phyloP scores from a whole-genome alignment of 139 green algal species.

The Chlorella sp. region DNA sequence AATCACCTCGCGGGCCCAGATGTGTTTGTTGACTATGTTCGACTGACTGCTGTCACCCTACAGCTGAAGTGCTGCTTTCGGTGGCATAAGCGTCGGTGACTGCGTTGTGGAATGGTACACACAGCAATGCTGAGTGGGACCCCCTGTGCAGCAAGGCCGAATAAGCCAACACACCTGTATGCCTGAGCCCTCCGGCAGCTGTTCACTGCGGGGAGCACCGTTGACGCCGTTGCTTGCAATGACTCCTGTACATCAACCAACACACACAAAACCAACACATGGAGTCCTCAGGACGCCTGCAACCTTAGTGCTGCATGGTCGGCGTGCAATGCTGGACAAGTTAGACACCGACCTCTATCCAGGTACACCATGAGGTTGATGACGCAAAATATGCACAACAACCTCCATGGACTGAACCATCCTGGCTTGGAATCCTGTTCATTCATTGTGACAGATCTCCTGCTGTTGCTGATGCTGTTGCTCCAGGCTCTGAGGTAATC shows the following conservation, averaged over 20 bases:
- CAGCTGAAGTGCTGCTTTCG: too few relatives aligned
- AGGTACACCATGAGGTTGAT: constrained; percentile 87
- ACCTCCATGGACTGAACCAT: constrained; percentile 59
- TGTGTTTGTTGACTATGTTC: too few relatives aligned
- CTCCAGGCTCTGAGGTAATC: too few relatives aligned
- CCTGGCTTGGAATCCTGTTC: constrained; percentile 5
- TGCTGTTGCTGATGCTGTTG: too few relatives aligned
- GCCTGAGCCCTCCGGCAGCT: constrained; percentile 38
- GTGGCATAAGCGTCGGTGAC: too few relatives aligned
- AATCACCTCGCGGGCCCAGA: too few relatives aligned
- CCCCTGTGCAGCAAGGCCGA: too few relatives aligned
- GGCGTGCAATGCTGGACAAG: not conserved
- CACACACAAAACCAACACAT: not conserved
- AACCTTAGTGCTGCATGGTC: not conserved
- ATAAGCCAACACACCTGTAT: constrained; percentile 59
- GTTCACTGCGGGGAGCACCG: constrained; percentile 32
- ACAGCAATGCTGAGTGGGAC: too few relatives aligned
- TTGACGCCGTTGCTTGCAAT: constrained; percentile 93
- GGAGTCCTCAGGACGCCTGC: not conserved
- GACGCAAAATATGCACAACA: constrained; percentile 69
- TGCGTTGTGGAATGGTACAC: too few relatives aligned
- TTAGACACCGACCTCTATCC: constrained; percentile 59
- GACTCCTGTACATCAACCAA: constrained; percentile 52
- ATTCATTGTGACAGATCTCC: too few relatives aligned
- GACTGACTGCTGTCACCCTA: too few relatives aligned